Base-by-base conservation (phyloP, 2,329 filamentous ascomycete species). In the Sporothrix globosa region DNA sequence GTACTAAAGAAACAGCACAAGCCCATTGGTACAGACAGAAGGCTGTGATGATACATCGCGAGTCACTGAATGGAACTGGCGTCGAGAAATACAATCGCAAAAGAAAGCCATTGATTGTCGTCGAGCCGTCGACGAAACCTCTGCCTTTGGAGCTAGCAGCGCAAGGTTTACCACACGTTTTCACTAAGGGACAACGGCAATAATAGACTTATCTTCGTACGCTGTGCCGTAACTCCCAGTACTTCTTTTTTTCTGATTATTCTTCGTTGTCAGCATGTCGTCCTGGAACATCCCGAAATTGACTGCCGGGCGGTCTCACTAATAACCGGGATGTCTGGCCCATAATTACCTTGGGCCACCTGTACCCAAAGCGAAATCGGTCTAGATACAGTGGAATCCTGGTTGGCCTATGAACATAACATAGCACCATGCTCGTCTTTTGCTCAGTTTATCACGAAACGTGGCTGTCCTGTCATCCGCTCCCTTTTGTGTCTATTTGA, bases 1-100 rank as follows among this genome's bases (percentile, higher is more conserved):
- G 83, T 82, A 72, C 86, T 83, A 10, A 88, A 88, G 78, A 87
- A 90, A 27, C 4, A 14, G 41, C 41, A 44, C 9, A 44, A 14
- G 41, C 10, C 41, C 41, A 44, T 44, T 44, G 41, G 41, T 44
- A 17, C 14, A 13, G 14, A 44, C 41, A 17, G 13, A 6, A 24
- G 17, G 68, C 10, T 34, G 52, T 9, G n/a, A 46, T 6, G 4
- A 48, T n/a, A 11, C 54, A 68, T 68, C 3, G 46, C 44, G 54
- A 41, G 39, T 17, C 9, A 21, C 30, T 7, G 2, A 34, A 14
- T 6, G 6, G 14, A 19, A 1, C 14, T 0, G 6, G 14, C 3
- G 10, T 46, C 19, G 58, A 48, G n/a, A 63, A 11, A 6, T 27
- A 17, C 7, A 24, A 56, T 56, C 27, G 53, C 21, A 27, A 30